Conservation (phyloP, 139 green algal species). For the Haematococcus sp. region DNA sequence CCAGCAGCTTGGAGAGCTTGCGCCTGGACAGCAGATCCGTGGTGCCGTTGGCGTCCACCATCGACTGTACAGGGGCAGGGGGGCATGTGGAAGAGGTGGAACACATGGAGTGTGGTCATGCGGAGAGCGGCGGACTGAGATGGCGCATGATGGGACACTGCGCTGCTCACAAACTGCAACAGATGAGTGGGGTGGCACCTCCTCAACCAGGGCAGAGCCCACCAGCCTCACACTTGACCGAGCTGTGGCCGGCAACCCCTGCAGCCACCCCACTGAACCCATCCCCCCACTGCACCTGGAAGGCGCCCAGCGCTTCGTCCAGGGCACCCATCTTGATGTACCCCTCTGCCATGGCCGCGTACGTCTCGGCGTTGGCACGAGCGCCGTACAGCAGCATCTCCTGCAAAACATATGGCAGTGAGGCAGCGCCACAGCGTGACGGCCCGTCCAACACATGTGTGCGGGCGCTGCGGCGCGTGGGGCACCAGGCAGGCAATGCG, state of each 20-base stretch:
- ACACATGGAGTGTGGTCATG: not conserved
- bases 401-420: slow-evolving; percentile 3
- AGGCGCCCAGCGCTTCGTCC: slow-evolving; percentile 12
- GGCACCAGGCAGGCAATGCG: no score
- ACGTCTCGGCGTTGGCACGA: slow-evolving; percentile 8
- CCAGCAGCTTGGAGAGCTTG: slow-evolving; percentile 10
- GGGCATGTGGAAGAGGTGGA: not conserved
- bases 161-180: no score
- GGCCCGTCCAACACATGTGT: no score
- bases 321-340: slow-evolving; percentile 18
- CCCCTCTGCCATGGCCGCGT: slow-evolving; percentile 14
- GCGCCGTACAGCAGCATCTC: slow-evolving; percentile 23
- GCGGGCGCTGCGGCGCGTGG: no score
- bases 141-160: no score
- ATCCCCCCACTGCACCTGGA: no score
- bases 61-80: not conserved
- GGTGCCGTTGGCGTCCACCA: slow-evolving; percentile 6
- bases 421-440: no score
- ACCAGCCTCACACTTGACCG: no score
- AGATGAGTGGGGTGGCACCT: no score
- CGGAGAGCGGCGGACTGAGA: not conserved
- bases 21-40: slow-evolving; percentile 15
- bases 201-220: no score
- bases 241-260: no score
- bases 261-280: no score